phyloP scores from a whole-genome alignment of 2,329 filamentous ascomycete genomes.

The Diaporthe aspalathi region DNA sequence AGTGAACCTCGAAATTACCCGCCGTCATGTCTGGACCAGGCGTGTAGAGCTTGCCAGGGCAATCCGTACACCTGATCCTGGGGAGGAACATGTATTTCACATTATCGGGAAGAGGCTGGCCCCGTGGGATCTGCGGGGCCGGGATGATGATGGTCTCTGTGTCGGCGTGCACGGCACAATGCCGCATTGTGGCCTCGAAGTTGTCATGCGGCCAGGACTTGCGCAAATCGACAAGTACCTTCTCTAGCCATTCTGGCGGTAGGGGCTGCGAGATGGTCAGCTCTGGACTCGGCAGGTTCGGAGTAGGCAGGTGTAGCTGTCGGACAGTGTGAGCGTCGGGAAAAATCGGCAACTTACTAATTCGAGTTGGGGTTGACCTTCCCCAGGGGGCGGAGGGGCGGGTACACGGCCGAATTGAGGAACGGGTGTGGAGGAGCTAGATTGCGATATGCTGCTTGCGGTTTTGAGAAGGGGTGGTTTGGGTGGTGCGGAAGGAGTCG shows the following conservation, averaged over 20 bases:
- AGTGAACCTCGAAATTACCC: constrained; percentile 91
- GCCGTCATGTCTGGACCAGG: constrained; percentile 87
- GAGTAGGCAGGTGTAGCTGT: constrained; percentile 9
- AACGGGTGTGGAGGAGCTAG: constrained; percentile 57
- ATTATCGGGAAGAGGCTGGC: constrained; percentile 67
- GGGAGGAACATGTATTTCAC: constrained; percentile 87
- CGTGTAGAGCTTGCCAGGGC: constrained; percentile 93
- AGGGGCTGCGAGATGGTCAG: constrained; percentile 69
- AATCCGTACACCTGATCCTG: constrained; percentile 91
- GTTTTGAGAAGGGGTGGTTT: constrained; percentile 38
- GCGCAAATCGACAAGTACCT: constrained; percentile 77
- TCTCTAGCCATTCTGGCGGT: constrained; percentile 85
- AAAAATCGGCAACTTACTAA: constrained; percentile 65
- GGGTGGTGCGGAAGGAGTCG: constrained; percentile 52
- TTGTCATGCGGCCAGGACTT: constrained; percentile 81
- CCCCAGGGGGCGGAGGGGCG: constrained; percentile 71
- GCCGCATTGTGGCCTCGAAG: constrained; percentile 93
- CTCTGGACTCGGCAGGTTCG: constrained; percentile 43
- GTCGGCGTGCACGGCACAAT: constrained; percentile 80
- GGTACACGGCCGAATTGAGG: constrained; percentile 71
- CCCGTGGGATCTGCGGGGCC: constrained; percentile 54
- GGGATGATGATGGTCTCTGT: constrained; percentile 73
- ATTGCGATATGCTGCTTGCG: constrained; percentile 38
- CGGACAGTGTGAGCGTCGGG: constrained; percentile 36
- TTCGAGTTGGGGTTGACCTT: constrained; percentile 66